Evolutionary conservation across 495 filamentous ascomycete species (phyloP), one percentile per base, ranked within the genome.

Genomic region (Talaromyces stipitatus): DNA sequence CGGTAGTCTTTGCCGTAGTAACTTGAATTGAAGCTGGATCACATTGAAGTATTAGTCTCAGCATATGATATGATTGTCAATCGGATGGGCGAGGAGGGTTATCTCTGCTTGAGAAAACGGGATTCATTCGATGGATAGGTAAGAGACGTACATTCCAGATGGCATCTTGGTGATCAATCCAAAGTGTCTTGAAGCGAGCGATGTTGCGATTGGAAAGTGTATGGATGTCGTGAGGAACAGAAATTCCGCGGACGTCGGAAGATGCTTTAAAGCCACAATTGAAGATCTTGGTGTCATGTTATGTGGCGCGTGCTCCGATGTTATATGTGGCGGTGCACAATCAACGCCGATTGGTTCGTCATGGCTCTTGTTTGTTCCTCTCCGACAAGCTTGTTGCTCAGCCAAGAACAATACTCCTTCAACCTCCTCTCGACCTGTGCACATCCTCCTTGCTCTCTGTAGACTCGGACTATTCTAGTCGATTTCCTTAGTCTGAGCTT

Each of bases 1-100:
- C 85, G 83, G 72, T 87, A 85, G 64, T 88, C 76, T 66, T 84
- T 81, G 72, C 95, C 88, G 75, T 97, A 97, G 79, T 98, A 98
- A 58, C 86, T 88, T 12, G 89, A 89, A 66, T 86, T 86, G 63
- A 88, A 74, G 62, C 87, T 92, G 62, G 48, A 38, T 22, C 3
- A 10, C 8, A 30, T 38, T 54, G 26, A 29, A 18, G 12, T 10
- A 8, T 51, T 51, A 30, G 48, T 51, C 12, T 30, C 8, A 11
- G 6, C 2, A 11, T 30, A 5, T 30, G 5, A 10, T 51, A 18
- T 12, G 23, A 16, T 41, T 41, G 28, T 6, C 4, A 41, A 3
- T 3, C 33, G n/a, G 14, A n/a, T 4, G 43, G 23, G 10, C 24
- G 22, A 20, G 14, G 43, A 41, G 36, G 36, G n/a, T 14, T 18